Base-by-base conservation (phyloP, 129 eudicot species). In the Logfia minima region DNA sequence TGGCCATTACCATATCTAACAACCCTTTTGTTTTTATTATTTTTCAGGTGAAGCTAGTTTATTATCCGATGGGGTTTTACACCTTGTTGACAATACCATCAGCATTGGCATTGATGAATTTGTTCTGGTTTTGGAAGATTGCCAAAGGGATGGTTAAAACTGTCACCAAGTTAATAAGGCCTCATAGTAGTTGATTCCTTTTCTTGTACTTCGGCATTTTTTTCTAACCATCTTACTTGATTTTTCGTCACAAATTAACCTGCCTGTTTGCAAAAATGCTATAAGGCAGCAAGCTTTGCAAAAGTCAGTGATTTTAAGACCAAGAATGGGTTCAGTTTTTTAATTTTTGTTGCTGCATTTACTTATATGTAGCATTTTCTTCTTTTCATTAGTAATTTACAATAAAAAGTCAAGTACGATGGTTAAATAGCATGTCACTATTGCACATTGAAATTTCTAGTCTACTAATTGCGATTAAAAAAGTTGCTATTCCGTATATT, bases 111-210 rank as follows among this genome's bases (percentile, higher is more conserved):
- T 18, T 78, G 85, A 85, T 94, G 97, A 94, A 94, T 66, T 52
- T 86, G 79, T 80, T 89, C 73, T 94, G 98, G 98, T 94, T 94
- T 71, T 85, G 90, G 89, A 94, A 91, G 84, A 94, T 94, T 13
- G 80, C 90, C 28, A 89, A 81, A 85, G 98, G 98, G 52, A 52
- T 94, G 96, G 79, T 91, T 37, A 94, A 89, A 75, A 89, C 93
- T 4, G 78, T 94, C 81, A 70, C 78, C n/a, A 85, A 87, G 81
- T 82, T 88, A 26, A 81, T 68, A 78, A 77, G 48, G 75, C 80
- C 68, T 68, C 86, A 89, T 83, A 82, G 75, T 59, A 80, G 28
- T 53, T 86, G 77, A 75, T 62, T 19, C 11, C 21, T 48, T 35
- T 31, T 32, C n/a, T 56, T 74, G 18, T 37, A 11, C 13, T 24